Conservation (phyloP, 495 filamentous ascomycete species). For the Jackrogersella minutella region DNA sequence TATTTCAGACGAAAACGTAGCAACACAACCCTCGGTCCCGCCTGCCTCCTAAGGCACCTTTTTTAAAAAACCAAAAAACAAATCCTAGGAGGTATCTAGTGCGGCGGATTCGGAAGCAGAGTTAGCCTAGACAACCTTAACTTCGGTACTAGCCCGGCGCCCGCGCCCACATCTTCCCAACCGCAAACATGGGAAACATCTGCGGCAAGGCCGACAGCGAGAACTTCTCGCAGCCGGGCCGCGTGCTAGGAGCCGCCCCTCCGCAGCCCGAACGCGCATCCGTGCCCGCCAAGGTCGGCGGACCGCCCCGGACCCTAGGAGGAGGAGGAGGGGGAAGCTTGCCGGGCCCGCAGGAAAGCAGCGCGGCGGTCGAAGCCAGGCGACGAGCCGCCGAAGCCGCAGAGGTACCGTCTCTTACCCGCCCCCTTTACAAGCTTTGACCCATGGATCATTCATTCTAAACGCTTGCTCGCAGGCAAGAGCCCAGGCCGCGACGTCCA, state of each 20-base stretch:
- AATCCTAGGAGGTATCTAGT: neutral
- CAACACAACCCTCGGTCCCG: neutral
- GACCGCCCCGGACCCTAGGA: slow-evolving; percentile 62
- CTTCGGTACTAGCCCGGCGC: slow-evolving; percentile 2
- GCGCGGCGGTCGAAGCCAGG: slow-evolving; percentile 57
- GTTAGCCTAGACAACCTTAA: neutral
- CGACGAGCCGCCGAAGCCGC: slow-evolving; percentile 72
- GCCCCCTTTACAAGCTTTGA: neutral
- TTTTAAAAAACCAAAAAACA: too few species aligned
- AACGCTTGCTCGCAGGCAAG: slow-evolving; percentile 51
- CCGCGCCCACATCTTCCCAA: neutral
- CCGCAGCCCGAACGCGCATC: slow-evolving; percentile 45
- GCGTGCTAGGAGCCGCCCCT: slow-evolving; percentile 64
- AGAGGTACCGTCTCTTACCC: slow-evolving; percentile 60
- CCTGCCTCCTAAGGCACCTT: neutral
- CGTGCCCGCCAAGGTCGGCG: slow-evolving; percentile 53
- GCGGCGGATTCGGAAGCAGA: neutral
- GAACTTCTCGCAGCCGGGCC: slow-evolving; percentile 69
- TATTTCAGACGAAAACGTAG: neutral
- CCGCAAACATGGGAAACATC: slow-evolving; percentile 70
- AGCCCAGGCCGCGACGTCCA: slow-evolving; percentile 46
- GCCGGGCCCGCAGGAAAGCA: slow-evolving; percentile 22
- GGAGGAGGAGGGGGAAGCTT: slow-evolving; percentile 46
- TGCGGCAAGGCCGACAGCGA: slow-evolving; percentile 72
- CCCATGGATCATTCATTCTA: neutral